Conservation (phyloP, 305 asterid species). For the Fraxinus dipetala region DNA sequence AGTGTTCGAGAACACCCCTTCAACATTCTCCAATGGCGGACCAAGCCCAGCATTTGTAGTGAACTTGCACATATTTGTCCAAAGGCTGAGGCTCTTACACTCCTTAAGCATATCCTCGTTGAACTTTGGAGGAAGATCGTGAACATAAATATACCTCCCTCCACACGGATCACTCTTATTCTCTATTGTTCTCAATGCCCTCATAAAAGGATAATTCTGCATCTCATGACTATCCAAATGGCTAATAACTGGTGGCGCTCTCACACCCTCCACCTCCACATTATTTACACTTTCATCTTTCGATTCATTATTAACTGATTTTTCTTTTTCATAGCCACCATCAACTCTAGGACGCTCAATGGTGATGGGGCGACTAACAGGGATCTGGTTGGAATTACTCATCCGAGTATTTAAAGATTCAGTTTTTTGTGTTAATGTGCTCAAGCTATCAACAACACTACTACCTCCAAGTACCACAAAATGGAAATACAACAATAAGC, state of each 20-base stretch:
- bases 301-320: not conserved
- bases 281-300: constrained; percentile 13
- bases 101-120: constrained; percentile 79
- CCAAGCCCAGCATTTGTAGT: constrained; percentile 68
- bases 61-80: constrained; percentile 86
- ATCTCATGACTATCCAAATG: constrained; percentile 6
- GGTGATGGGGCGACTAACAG: constrained; percentile 16
- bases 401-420: not conserved
- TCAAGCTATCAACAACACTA: constrained; percentile 18
- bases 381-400: constrained; percentile 15
- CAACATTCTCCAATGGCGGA: constrained; percentile 62
- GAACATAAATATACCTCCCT: constrained; percentile 75
- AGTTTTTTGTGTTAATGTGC: constrained; percentile 24
- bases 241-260: not conserved
- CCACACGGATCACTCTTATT: constrained; percentile 88
- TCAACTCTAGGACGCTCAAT: constrained; percentile 24
- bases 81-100: constrained; percentile 63
- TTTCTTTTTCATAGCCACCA: constrained; percentile 9
- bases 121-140: constrained; percentile 70
- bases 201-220: constrained; percentile 52
- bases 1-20: constrained; percentile 64
- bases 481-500: constrained; percentile 61
- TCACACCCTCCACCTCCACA: not conserved
- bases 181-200: constrained; percentile 62
- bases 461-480: constrained; percentile 44